A percentile compares a stretch with the other conserved stretches of the same genome.
These are phyloP conservation scores for Paecilomyces fulvus DNA, from an alignment of 2,329 filamentous ascomycete genomes.

Conservation along the genomic window DNA sequence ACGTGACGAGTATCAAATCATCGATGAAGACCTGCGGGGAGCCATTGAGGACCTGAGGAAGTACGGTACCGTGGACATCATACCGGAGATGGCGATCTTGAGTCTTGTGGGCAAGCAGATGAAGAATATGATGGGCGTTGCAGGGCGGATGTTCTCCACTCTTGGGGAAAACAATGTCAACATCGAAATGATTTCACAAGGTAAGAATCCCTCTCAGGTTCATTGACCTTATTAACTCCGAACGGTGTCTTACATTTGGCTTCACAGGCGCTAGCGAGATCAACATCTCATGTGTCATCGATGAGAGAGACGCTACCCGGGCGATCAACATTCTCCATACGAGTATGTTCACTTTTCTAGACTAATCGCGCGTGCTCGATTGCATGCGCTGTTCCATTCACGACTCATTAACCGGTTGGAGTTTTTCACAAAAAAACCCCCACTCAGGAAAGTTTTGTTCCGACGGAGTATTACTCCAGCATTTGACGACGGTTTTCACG, in stretches of 20 bases:
- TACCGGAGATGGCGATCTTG: slow-evolving; percentile 89
- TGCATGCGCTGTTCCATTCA: neutral
- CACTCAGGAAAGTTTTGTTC: neutral
- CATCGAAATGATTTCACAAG: slow-evolving; percentile 99
- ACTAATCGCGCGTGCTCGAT: slow-evolving; percentile 38
- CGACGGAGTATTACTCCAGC: neutral
- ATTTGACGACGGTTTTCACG: neutral
- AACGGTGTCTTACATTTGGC: slow-evolving; percentile 2
- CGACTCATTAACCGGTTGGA: neutral
- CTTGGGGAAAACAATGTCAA: slow-evolving; percentile 91
- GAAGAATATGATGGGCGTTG: slow-evolving; percentile 95
- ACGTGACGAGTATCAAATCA: slow-evolving; percentile 44
- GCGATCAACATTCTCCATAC: slow-evolving; percentile 96
- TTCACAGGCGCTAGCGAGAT: slow-evolving; percentile 84
- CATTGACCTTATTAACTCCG: slow-evolving; percentile 1
- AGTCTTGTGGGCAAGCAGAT: slow-evolving; percentile 91
- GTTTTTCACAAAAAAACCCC: neutral
- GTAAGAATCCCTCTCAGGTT: slow-evolving; percentile 43
- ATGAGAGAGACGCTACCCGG: slow-evolving; percentile 78
- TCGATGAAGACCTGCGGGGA: slow-evolving; percentile 54
- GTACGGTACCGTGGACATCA: slow-evolving; percentile 83
- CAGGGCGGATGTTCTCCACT: slow-evolving; percentile 89
- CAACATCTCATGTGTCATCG: slow-evolving; percentile 97
- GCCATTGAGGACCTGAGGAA: slow-evolving; percentile 65
- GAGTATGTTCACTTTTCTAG: slow-evolving; percentile 90